Base-by-base conservation (phyloP, 1,284 basidiomycete genomes). In the Volvariella surrecta region DNA sequence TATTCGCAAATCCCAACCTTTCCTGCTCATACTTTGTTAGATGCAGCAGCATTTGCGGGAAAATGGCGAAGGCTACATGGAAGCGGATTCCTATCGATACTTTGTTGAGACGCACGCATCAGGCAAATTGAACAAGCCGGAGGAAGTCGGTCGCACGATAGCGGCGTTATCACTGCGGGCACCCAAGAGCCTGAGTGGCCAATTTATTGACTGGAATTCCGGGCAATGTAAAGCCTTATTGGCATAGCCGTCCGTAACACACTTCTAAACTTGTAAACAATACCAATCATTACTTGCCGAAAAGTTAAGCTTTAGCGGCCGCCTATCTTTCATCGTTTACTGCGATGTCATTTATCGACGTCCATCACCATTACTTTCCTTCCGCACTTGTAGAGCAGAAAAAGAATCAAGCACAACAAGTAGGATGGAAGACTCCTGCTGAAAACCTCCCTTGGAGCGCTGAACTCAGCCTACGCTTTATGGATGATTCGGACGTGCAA, bases 301-400 rank as follows among this genome's bases (percentile, higher is more conserved):
- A n/a, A n/a, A n/a, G n/a, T n/a, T n/a, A n/a, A n/a, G n/a, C n/a
- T n/a, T n/a, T n/a, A n/a, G n/a, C n/a, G n/a, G n/a, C n/a, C n/a
- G n/a, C n/a, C n/a, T n/a, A n/a, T n/a, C n/a, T n/a, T n/a, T n/a
- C n/a, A n/a, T n/a, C n/a, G n/a, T 28, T 28, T 28, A 28, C 11
- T 6, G 6, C 24, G 17, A 55, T 58, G 51, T 52, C 48, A 37
- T 68, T 72, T 46, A 73, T 86, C 51, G 83, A 86, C 54, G 59
- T 85, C 9, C 82, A 86, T 52, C 83, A 86, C 58, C 83, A 87
- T 53, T 74, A 76, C 54, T 83, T 86, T 52, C 70, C 78, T 3
- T 54, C 66, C 10, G 60, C 66, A 37, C 57, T 73, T 35, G 48
- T 68, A 46, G 76, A 79, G 51, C 56, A 50, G 34, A 64, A 66